These are phyloP conservation scores for Phytophthora tubulina DNA, from an alignment of 352 stramenopile species.

Conservation along the genomic window DNA sequence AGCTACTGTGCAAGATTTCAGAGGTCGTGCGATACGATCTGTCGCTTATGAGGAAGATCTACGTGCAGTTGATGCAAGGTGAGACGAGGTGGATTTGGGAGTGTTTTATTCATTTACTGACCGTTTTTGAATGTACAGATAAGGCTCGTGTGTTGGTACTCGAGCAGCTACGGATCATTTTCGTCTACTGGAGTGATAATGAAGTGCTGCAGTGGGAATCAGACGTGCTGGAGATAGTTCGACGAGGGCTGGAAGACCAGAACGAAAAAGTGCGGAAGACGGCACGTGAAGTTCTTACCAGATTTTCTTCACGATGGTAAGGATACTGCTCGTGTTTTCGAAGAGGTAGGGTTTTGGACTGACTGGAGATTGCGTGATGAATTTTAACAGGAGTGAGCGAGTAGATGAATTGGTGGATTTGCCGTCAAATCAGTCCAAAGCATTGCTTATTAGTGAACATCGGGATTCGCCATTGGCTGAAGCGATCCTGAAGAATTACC, in stretches of 20 bases:
- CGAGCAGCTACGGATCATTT: conserved; percentile 65
- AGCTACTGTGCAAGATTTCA: conserved; percentile 63
- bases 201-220: conserved; percentile 55
- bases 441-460: conserved; percentile 62
- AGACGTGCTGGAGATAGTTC: conserved; percentile 67
- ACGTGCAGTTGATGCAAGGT: conserved; percentile 55
- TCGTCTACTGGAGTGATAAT: conserved; percentile 61
- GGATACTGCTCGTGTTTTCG: neutral
- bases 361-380: neutral
- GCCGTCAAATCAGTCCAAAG: conserved; percentile 45
- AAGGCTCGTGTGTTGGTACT: conserved; percentile 62
- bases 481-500: conserved; percentile 53
- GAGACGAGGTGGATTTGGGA: neutral
- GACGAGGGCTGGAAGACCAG: conserved; percentile 56
- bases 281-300: conserved; percentile 58
- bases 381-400: conserved; percentile 53
- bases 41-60: conserved; percentile 57
- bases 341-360: conserved; percentile 3
- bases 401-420: conserved; percentile 61
- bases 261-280: conserved; percentile 49
- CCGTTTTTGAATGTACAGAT: conserved; percentile 40
- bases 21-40: conserved; percentile 74
- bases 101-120: conserved; percentile 7
- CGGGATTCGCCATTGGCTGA: conserved; percentile 49
- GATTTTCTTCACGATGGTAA: conserved; percentile 63